Conservation (phyloP, 257 asterid species). For the Scutellaria barbata region DNA sequence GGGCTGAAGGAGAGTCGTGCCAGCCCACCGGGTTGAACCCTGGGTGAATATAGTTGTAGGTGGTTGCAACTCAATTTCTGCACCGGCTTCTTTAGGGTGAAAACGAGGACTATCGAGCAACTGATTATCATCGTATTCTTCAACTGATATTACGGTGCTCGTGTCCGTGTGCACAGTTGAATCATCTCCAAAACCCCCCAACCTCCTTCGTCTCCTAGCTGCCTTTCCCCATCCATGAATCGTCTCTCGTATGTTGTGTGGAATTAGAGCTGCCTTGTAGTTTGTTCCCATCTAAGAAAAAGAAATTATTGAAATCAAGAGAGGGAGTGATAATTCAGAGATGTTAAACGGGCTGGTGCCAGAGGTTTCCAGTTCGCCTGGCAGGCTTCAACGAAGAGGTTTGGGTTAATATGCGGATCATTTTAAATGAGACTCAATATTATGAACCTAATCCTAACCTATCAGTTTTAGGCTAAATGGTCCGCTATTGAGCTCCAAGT, state of each 20-base stretch:
- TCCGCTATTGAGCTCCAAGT: too few relatives aligned
- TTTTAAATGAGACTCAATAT: too few relatives aligned
- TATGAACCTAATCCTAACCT: too few relatives aligned
- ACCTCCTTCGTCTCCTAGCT: slow-evolving; percentile 72
- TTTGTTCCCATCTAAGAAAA: slow-evolving; percentile 85
- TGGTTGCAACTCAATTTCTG: slow-evolving; percentile 68
- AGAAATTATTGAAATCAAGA: background rate
- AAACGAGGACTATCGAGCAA: slow-evolving; percentile 61
- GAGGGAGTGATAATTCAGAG: too few relatives aligned
- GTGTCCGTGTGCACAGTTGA: slow-evolving; percentile 78
- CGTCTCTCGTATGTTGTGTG: slow-evolving; percentile 75
- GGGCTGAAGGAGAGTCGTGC: slow-evolving; percentile 74
- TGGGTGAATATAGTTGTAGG: slow-evolving; percentile 38
- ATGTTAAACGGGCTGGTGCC: too few relatives aligned
- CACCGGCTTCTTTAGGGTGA: slow-evolving; percentile 31
- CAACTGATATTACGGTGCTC: slow-evolving; percentile 81
- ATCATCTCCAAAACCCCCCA: slow-evolving; percentile 61
- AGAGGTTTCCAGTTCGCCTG: too few relatives aligned
- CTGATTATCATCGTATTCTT: slow-evolving; percentile 58
- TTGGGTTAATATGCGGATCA: too few relatives aligned
- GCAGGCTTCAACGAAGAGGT: too few relatives aligned
- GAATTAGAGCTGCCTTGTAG: slow-evolving; percentile 91
- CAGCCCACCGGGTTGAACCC: slow-evolving; percentile 51
- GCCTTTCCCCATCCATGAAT: slow-evolving; percentile 95
- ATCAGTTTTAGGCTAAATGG: too few relatives aligned